These are phyloP conservation scores for Yamadazyma sp. DNA, from an alignment of 805 yeast genomes.

Conservation along the genomic window DNA sequence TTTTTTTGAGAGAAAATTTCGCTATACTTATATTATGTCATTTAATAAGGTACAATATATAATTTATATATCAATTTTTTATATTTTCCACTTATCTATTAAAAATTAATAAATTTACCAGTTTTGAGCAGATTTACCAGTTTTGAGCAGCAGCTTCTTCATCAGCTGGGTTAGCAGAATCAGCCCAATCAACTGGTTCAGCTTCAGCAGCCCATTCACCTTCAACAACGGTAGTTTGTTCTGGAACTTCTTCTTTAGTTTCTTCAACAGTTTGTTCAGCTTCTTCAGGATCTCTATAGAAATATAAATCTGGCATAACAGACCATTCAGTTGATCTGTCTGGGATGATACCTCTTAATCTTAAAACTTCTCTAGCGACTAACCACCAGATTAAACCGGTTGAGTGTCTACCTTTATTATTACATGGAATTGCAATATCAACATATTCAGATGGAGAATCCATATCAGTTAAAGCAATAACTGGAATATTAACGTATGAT, in stretches of 20 bases:
- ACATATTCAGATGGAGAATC: conserved; percentile 99
- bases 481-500: conserved; percentile 99
- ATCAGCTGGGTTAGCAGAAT: conserved; percentile 54
- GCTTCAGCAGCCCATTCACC: conserved; percentile 56
- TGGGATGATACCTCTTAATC: conserved; percentile 97
- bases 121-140: conserved; percentile 35
- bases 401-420: conserved; percentile 99
- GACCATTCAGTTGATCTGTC: conserved; percentile 97
- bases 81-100: neutral
- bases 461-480: conserved; percentile 96
- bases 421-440: conserved; percentile 99
- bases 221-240: conserved; percentile 55
- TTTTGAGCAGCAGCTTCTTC: conserved; percentile 71
- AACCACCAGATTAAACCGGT: conserved; percentile 99
- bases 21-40: conserved; percentile 10
- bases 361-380: conserved; percentile 97
- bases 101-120: neutral
- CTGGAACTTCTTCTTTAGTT: conserved; percentile 49
- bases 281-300: conserved; percentile 99
- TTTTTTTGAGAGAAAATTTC: neutral
- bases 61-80: no score
- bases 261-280: conserved; percentile 71
- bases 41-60: conserved; percentile 18
- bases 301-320: conserved; percentile 99
- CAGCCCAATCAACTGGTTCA: conserved; percentile 67